phyloP scores from a whole-genome alignment of 495 filamentous ascomycete species.

The Aspergillus biplanus region DNA sequence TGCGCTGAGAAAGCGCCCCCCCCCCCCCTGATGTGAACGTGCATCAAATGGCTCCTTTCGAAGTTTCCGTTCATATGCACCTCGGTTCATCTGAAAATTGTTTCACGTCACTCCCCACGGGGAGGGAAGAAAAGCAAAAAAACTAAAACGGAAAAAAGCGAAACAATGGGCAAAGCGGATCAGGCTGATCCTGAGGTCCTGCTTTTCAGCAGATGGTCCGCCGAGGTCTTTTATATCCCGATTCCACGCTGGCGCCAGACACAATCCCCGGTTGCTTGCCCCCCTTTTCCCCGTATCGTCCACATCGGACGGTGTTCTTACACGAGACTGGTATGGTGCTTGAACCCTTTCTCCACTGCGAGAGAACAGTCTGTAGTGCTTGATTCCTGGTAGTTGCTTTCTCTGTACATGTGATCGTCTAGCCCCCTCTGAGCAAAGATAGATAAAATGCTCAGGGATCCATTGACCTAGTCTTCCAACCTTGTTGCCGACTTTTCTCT shows the following conservation, averaged over 20 bases:
- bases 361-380: conserved; percentile 24
- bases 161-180: not conserved
- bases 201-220: not conserved
- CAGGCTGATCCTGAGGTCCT: not conserved
- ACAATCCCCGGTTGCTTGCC: not conserved
- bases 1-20: not conserved
- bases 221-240: conserved; percentile 20
- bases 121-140: not conserved
- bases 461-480: conserved; percentile 10
- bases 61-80: not conserved
- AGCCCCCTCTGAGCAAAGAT: conserved; percentile 6
- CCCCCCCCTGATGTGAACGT: not conserved
- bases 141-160: not conserved
- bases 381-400: conserved; percentile 6
- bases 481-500: not conserved
- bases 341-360: conserved; percentile 19
- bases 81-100: conserved; percentile 14
- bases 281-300: conserved; percentile 7
- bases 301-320: not conserved
- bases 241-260: not conserved
- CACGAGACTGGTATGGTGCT: conserved; percentile 7
- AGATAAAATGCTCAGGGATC: conserved; percentile 21
- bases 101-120: not conserved
- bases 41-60: not conserved
- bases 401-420: conserved; percentile 25